These are phyloP conservation scores for Microthlaspi erraticum DNA, from an alignment of 345 rosid species.

Conservation along the genomic window DNA sequence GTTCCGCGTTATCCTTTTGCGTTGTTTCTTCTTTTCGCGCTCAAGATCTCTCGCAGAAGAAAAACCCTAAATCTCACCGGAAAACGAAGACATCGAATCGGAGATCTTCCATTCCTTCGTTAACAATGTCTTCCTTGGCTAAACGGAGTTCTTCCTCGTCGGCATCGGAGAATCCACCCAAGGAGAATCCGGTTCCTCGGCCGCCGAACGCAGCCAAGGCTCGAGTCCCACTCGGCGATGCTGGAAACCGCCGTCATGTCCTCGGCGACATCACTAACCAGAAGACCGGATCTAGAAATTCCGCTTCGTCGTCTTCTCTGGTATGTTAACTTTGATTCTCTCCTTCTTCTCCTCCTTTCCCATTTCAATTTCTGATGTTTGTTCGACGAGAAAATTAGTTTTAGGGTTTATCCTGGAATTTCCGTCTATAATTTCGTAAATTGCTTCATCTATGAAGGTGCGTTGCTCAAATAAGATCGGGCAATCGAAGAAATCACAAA, in stretches of 20 bases:
- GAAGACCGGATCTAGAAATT: slow-evolving; percentile 53
- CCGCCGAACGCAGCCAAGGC: slow-evolving; percentile 61
- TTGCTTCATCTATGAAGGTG: slow-evolving; percentile 27
- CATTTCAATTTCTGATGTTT: neutral
- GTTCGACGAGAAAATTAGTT: slow-evolving; percentile 25
- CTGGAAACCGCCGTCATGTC: slow-evolving; percentile 31
- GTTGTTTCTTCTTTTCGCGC: neutral
- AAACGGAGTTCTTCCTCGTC: slow-evolving; percentile 53
- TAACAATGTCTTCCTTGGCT: slow-evolving; percentile 57
- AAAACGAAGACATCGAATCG: slow-evolving; percentile 46
- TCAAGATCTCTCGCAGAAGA: slow-evolving; percentile 24
- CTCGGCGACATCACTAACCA: slow-evolving; percentile 60
- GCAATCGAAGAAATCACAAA: slow-evolving; percentile 32
- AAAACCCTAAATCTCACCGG: slow-evolving; percentile 22
- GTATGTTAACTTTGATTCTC: slow-evolving; percentile 48
- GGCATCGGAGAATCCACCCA: slow-evolving; percentile 54
- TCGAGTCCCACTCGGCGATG: slow-evolving; percentile 69
- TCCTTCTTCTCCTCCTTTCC: neutral
- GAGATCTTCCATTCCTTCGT: slow-evolving; percentile 52
- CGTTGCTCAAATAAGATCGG: slow-evolving; percentile 31
- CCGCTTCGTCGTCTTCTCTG: slow-evolving; percentile 55
- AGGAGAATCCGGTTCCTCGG: slow-evolving; percentile 43
- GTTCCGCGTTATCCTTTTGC: neutral
- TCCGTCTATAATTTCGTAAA: neutral
- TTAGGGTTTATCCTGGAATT: slow-evolving; percentile 15